phyloP scores from a whole-genome alignment of 345 rosid genomes.

The Hibiscus tridactylites region DNA sequence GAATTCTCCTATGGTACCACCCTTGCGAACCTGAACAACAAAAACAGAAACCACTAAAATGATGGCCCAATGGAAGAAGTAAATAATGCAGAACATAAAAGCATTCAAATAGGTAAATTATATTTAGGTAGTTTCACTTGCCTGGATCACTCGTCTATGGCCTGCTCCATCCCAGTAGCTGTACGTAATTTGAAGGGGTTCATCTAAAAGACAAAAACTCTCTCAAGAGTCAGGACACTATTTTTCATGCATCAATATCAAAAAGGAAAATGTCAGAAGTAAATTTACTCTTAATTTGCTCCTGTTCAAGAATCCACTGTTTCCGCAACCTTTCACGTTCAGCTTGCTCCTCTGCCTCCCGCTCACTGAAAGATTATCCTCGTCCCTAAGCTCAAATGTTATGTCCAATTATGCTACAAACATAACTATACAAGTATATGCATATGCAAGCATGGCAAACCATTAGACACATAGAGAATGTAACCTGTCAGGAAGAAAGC shows the following conservation, averaged over 20 bases:
- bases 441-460: not conserved
- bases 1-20: conserved; percentile 84
- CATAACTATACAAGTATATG: not conserved
- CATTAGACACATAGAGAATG: conserved; percentile 1
- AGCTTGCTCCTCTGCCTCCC: conserved; percentile 99
- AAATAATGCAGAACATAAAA: not conserved
- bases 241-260: not conserved
- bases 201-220: conserved; percentile 42
- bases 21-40: conserved; percentile 62
- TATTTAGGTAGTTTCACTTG: conserved; percentile 17
- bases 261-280: not conserved
- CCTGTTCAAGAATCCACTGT: conserved; percentile 85
- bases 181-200: conserved; percentile 92
- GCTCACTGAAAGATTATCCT: conserved; percentile 92
- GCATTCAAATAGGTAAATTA: not conserved
- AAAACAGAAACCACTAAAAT: not conserved
- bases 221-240: conserved; percentile 3
- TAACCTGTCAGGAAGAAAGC: conserved; percentile 97
- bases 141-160: conserved; percentile 90
- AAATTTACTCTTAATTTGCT: conserved; percentile 71
- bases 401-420: conserved; percentile 24
- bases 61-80: not conserved
- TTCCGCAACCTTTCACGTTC: conserved; percentile 92
- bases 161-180: conserved; percentile 99
- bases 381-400: conserved; percentile 56